These are phyloP conservation scores for Clavispora vitiphila DNA, from an alignment of 805 yeast species.

Conservation along the genomic window DNA sequence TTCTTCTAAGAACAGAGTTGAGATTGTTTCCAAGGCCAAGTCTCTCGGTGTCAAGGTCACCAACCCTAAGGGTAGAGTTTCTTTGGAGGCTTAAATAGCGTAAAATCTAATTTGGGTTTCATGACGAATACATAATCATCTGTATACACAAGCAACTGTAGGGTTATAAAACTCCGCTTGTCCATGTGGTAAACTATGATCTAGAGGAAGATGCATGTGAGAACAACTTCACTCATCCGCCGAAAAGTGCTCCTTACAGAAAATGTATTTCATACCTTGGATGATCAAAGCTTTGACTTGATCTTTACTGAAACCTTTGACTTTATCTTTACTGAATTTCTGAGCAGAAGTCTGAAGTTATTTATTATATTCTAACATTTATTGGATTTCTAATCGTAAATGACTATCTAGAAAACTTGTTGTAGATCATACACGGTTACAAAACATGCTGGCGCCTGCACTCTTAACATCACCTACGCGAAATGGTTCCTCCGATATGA, in stretches of 20 bases:
- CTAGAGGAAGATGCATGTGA: too few relatives aligned
- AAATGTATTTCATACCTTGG: too few relatives aligned
- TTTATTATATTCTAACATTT: too few relatives aligned
- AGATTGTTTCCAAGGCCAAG: slow-evolving; percentile 93
- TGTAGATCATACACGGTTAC: neutral
- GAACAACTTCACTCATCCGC: too few relatives aligned
- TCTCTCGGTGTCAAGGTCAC: slow-evolving; percentile 98
- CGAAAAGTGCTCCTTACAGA: too few relatives aligned
- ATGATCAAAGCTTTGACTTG: too few relatives aligned
- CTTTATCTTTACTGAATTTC: too few relatives aligned
- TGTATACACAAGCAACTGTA: neutral
- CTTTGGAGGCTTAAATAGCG: slow-evolving; percentile 83
- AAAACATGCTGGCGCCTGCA: neutral
- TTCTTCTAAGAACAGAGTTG: slow-evolving; percentile 97
- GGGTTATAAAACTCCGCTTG: too few relatives aligned
- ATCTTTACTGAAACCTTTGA: too few relatives aligned
- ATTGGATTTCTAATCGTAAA: neutral
- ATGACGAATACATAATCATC: slow-evolving; percentile 19
- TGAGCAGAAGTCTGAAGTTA: too few relatives aligned
- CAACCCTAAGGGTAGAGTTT: slow-evolving; percentile 98
- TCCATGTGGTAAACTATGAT: too few relatives aligned
- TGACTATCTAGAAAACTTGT: neutral
- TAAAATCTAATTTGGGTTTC: slow-evolving; percentile 15
- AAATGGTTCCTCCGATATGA: slow-evolving; percentile 23
- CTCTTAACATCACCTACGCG: slow-evolving; percentile 2